These are phyloP conservation scores for Periconia digitata DNA, from an alignment of 2,329 filamentous ascomycete species.

Conservation along the genomic window DNA sequence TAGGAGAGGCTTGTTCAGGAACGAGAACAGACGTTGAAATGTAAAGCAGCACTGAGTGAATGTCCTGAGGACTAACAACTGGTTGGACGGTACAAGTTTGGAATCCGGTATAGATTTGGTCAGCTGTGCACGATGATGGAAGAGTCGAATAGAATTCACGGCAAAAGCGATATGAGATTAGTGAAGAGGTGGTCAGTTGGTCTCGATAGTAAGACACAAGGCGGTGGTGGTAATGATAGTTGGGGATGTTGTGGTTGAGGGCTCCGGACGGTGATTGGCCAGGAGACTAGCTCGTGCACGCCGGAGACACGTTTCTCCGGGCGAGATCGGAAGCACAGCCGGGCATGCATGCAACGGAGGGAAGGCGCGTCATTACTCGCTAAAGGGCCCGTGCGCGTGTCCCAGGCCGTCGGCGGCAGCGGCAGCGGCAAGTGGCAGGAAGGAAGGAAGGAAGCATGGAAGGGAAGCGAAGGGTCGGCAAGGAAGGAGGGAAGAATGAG, in stretches of 20 bases:
- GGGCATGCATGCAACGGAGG: neutral
- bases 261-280: too few species aligned
- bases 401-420: too few species aligned
- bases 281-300: too few species aligned
- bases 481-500: too few species aligned
- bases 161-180: neutral
- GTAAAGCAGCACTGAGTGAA: neutral
- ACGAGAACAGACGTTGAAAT: neutral
- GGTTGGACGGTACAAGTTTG: neutral
- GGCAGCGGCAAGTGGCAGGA: too few species aligned
- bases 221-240: neutral
- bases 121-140: neutral
- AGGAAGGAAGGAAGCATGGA: too few species aligned
- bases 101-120: neutral
- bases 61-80: too few species aligned
- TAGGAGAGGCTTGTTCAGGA: too few species aligned
- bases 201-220: neutral
- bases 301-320: neutral
- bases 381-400: too few species aligned
- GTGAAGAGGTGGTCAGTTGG: neutral
- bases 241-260: neutral
- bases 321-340: neutral
- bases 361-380: too few species aligned
- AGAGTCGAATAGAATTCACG: neutral
- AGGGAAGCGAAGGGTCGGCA: too few species aligned